Percentiles rank a stretch among this genome's conserved stretches.
Conservation (phyloP, 306 rosid species). For the Leucaena leucocephala region DNA sequence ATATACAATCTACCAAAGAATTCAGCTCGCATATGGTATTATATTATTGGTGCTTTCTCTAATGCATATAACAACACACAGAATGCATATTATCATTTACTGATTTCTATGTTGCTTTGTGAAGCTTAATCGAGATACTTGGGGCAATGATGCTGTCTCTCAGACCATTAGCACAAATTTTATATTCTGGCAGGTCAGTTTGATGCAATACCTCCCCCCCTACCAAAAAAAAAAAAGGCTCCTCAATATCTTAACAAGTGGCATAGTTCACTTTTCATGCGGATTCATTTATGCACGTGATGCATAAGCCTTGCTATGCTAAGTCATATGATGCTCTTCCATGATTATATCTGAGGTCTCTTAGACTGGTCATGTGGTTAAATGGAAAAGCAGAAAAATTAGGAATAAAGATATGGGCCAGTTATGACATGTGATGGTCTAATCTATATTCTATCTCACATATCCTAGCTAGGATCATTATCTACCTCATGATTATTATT, state of each 20-base stretch:
- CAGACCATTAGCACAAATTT: slow-evolving; percentile 87
- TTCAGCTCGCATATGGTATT: slow-evolving; percentile 97
- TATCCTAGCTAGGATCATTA: too few species aligned
- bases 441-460: too few species aligned
- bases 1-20: slow-evolving; percentile 93
- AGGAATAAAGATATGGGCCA: too few species aligned
- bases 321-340: not conserved
- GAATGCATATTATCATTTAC: not conserved
- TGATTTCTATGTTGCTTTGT: slow-evolving; percentile 38
- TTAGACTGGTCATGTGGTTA: not conserved
- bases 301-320: not conserved
- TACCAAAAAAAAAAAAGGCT: not conserved
- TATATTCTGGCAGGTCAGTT: slow-evolving; percentile 95
- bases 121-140: slow-evolving; percentile 97
- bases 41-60: slow-evolving; percentile 7
- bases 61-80: not conserved
- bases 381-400: too few species aligned
- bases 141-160: slow-evolving; percentile 99
- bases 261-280: not conserved
- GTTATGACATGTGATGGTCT: not conserved
- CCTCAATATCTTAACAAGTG: not conserved
- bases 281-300: too few species aligned
- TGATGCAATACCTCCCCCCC: slow-evolving; percentile 1
- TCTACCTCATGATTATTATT: not conserved
- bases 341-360: too few species aligned